phyloP scores from a whole-genome alignment of 148 eudicot genomes.

The Camellia lanceoleosa region DNA sequence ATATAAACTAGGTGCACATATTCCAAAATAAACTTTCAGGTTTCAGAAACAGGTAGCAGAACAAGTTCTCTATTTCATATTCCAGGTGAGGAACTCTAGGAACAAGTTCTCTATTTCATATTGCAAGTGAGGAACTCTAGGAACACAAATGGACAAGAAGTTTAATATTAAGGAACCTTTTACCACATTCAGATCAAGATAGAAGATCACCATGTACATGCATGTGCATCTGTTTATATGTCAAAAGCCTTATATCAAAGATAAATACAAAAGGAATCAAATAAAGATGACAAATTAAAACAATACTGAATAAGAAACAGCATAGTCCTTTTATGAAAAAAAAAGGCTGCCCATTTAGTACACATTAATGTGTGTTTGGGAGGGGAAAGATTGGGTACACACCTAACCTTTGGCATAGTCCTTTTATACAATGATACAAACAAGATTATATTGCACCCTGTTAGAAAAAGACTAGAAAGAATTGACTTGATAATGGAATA shows the following conservation, averaged over 20 bases:
- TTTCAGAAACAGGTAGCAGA: neutral
- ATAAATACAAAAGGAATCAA: neutral
- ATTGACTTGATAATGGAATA: neutral
- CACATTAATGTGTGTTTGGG: too few species aligned
- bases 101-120: too few species aligned
- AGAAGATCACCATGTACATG: neutral
- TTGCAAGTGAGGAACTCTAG: neutral
- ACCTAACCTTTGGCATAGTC: too few species aligned
- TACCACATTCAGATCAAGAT: too few species aligned
- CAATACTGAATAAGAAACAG: neutral
- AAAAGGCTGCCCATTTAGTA: too few species aligned
- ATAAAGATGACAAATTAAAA: constrained; percentile 1
- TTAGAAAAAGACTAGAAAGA: neutral
- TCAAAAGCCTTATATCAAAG: neutral
- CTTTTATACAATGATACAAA: neutral
- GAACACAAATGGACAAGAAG: too few species aligned
- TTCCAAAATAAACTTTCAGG: neutral
- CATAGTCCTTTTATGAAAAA: neutral
- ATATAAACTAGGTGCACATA: neutral
- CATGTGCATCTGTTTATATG: neutral
- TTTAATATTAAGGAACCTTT: too few species aligned
- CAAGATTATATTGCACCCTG: neutral
- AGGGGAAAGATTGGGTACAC: too few species aligned
- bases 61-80: neutral
- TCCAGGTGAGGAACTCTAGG: neutral